Percentiles rank a stretch among this genome's conserved stretches.
phyloP scores from a whole-genome alignment of 140 eudicot genomes.

The Anethum foeniculum region DNA sequence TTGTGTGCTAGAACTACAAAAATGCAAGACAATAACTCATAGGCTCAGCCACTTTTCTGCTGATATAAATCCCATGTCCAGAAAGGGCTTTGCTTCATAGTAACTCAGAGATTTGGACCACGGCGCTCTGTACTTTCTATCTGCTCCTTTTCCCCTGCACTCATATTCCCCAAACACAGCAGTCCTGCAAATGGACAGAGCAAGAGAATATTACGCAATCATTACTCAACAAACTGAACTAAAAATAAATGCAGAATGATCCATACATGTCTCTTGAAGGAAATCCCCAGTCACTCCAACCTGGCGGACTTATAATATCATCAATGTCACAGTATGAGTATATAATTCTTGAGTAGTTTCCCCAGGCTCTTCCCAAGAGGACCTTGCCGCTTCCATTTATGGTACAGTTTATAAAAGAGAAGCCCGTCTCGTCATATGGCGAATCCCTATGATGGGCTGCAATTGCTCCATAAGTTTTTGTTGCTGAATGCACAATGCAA shows the following conservation, averaged over 20 bases:
- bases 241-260: background rate
- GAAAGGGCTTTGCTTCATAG: constrained; percentile 43
- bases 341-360: constrained; percentile 42
- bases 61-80: constrained; percentile 45
- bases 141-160: constrained; percentile 78
- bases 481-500: constrained; percentile 49
- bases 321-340: constrained; percentile 51
- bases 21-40: constrained; percentile 9
- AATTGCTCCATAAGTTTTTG: constrained; percentile 54
- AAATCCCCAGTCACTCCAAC: constrained; percentile 61
- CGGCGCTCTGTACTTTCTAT: constrained; percentile 41
- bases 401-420: constrained; percentile 63
- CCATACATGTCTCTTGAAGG: constrained; percentile 42
- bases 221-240: background rate
- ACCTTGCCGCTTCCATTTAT: constrained; percentile 48
- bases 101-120: constrained; percentile 54
- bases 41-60: constrained; percentile 75
- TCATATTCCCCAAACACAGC: constrained; percentile 67
- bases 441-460: constrained; percentile 83
- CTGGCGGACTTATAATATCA: constrained; percentile 36
- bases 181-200: constrained; percentile 27
- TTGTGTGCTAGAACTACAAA: background rate
- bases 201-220: background rate
- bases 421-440: constrained; percentile 50
- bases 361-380: constrained; percentile 80